Base-by-base conservation (phyloP, 345 rosid species). In the Citrus medica region DNA sequence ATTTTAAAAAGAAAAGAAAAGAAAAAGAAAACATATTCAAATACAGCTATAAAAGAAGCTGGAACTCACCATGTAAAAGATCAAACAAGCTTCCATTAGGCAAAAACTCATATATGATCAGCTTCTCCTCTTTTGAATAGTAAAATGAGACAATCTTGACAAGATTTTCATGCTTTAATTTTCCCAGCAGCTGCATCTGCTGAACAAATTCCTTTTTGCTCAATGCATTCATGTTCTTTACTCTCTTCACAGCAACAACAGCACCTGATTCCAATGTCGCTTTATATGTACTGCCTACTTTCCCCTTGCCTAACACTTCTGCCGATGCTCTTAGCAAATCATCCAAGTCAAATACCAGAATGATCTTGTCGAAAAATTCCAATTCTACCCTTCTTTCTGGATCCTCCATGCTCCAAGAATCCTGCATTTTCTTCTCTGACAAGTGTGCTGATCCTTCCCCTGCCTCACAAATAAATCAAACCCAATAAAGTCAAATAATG, bases 291-390 rank as follows among this genome's bases (percentile, higher is more conserved):
- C 74, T 81, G 42, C 94, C 86, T 19, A 84, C 69, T 40, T 69
- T 86, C 28, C 94, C 94, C 56, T 80, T 88, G 22, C 89, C 90
- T 14, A 90, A 46, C 19, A 83, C 74, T 81, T 86, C 85, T 13
- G 94, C 90, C 3, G 92, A 86, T 76, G 92, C 86, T 70, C 89
- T 80, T 0, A 90, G 87, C 66, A 90, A 82, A 66, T 90, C 94
- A 62, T 90, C 90, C 82, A 88, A 82, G 84, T 87, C 87, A 25
- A 90, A 88, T 6, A 67, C 80, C 0, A 82, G 79, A 70, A 79
- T 71, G 40, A 76, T 82, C 83, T 69, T 82, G 69, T 82, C 84
- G 2, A 90, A 83, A 77, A 90, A 78, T 75, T 82, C 83, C 7
- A 90, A 76, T 55, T 88, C 92, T 48, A 75, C 85, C 28, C 71